These are phyloP conservation scores for Saturnispora mendoncae DNA, from an alignment of 805 yeast species.

Conservation along the genomic window DNA sequence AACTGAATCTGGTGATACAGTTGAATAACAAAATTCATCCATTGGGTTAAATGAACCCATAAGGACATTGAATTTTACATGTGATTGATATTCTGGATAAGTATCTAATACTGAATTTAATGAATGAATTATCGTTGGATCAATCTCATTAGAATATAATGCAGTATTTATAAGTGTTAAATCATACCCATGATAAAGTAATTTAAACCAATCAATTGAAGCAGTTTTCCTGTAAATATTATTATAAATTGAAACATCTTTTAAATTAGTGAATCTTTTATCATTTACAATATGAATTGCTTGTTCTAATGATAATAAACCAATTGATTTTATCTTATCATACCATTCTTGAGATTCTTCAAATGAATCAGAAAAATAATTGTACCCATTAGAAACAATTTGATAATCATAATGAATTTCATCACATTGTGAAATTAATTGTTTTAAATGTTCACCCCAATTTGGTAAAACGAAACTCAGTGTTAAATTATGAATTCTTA, in stretches of 20 bases:
- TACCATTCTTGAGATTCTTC: slow-evolving; percentile 2
- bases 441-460: slow-evolving; percentile 1
- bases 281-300: neutral
- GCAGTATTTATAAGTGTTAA: slow-evolving; percentile 5
- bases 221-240: slow-evolving; percentile 3
- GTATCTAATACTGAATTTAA: neutral
- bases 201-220: neutral
- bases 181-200: neutral
- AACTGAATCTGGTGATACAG: neutral
- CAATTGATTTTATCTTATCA: neutral
- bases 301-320: slow-evolving; percentile 4
- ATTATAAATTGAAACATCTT: slow-evolving; percentile 3
- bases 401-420: slow-evolving; percentile 4
- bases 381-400: neutral
- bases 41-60: slow-evolving; percentile 3
- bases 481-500: neutral
- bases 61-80: slow-evolving; percentile 1
- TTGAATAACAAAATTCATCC: neutral
- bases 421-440: slow-evolving; percentile 2
- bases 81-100: neutral
- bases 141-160: slow-evolving; percentile 3
- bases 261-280: slow-evolving; percentile 1
- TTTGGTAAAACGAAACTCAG: slow-evolving; percentile 3
- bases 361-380: slow-evolving; percentile 3
- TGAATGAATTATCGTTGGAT: slow-evolving; percentile 4